Evolutionary conservation across 2,329 filamentous ascomycete species (phyloP).

Genomic region (Parastagonospora nodorum): DNA sequence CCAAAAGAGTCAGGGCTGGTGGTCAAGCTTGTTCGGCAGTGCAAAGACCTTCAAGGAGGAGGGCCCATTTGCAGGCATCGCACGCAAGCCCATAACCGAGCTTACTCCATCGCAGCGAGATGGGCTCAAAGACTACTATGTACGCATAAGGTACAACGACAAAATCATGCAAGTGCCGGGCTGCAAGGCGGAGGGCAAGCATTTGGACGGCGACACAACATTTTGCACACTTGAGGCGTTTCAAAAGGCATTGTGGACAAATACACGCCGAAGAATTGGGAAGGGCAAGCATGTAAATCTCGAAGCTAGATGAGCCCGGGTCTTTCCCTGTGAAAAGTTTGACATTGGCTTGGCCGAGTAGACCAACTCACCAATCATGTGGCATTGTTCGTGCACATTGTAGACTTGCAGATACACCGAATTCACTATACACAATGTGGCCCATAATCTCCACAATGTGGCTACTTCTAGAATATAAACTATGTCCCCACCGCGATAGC

Average conservation of each 20-base stretch:
- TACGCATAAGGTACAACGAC: slow-evolving; percentile 91
- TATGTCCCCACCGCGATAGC: too few species aligned
- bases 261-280: slow-evolving; percentile 84
- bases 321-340: slow-evolving; percentile 53
- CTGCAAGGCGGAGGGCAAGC: slow-evolving; percentile 76
- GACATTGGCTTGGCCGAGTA: slow-evolving; percentile 43
- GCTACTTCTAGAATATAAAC: too few species aligned
- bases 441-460: too few species aligned
- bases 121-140: slow-evolving; percentile 76
- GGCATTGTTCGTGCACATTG: background rate
- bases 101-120: slow-evolving; percentile 63
- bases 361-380: background rate
- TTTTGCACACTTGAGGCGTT: slow-evolving; percentile 95
- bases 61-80: slow-evolving; percentile 53
- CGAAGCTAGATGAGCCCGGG: slow-evolving; percentile 61
- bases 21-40: slow-evolving; percentile 43
- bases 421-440: background rate
- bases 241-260: slow-evolving; percentile 90
- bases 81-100: slow-evolving; percentile 62
- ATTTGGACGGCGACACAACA: slow-evolving; percentile 82
- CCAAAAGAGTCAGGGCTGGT: slow-evolving; percentile 39
- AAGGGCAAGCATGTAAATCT: slow-evolving; percentile 62
- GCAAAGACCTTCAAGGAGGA: slow-evolving; percentile 13
- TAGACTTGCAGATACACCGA: background rate
- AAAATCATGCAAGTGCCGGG: slow-evolving; percentile 79